Percentiles rank a stretch among this genome's conserved stretches.
Conservation (phyloP, 176 grass and related monocot genomes). For the Pontederia crassipes region DNA sequence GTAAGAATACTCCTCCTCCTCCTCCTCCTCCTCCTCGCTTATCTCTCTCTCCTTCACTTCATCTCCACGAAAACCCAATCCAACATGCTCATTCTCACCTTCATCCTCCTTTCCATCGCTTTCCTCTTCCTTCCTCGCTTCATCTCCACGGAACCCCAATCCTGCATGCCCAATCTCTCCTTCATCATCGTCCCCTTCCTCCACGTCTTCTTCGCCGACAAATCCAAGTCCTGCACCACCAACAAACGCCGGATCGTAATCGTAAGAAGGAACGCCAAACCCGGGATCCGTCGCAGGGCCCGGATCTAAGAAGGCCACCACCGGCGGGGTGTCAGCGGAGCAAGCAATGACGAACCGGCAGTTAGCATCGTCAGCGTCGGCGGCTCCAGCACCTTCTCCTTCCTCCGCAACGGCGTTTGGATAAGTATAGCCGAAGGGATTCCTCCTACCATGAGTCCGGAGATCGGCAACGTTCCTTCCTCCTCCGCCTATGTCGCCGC, state of each 20-base stretch:
- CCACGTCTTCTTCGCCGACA: slow-evolving; percentile 18
- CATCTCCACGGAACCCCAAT: neutral
- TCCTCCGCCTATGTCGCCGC: neutral
- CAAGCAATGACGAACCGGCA: neutral
- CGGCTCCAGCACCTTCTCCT: neutral
- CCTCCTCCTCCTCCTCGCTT: neutral
- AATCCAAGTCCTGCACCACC: slow-evolving; percentile 48
- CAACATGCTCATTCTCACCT: neutral
- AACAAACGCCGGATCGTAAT: slow-evolving; percentile 15
- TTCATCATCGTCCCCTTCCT: slow-evolving; percentile 2
- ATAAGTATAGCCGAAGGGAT: neutral
- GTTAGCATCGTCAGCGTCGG: neutral
- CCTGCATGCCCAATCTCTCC: neutral
- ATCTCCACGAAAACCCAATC: neutral
- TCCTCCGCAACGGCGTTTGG: neutral
- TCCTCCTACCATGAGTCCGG: neutral
- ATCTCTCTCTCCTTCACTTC: neutral
- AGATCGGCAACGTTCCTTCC: neutral
- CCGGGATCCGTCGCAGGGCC: slow-evolving; percentile 11
- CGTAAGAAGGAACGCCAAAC: slow-evolving; percentile 26
- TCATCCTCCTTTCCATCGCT: neutral
- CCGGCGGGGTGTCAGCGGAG: neutral
- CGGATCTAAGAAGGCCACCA: slow-evolving; percentile 17
- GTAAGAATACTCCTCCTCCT: neutral
- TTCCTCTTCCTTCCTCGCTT: neutral